Evolutionary conservation across 2,329 filamentous ascomycete species (phyloP), one percentile per base, ranked within the genome.

Genomic region (Ophiostoma piceae): DNA sequence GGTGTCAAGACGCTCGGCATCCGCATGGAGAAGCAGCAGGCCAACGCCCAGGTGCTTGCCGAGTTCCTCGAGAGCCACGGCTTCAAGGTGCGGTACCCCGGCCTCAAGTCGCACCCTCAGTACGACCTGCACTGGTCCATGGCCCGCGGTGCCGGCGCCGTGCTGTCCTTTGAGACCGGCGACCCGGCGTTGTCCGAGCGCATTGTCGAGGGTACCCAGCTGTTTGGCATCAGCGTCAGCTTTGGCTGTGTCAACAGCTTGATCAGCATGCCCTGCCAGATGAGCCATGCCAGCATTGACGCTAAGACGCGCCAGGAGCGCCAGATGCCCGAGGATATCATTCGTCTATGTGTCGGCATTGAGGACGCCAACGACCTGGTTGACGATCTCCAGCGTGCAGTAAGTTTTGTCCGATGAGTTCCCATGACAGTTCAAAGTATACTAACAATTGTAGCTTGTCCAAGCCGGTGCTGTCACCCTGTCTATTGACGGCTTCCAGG

Each of bases 231-330:
- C 75, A 96, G 92, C 74, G 95, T 99, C 71, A 97, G 92, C 77
- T 99, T 99, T 78, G 95, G 95, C 66, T 98, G 95, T 78, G 95
- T 99, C 74, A 99, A 99, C 82, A 96, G 92, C 78, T 83, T 99
- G 79, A 99, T 99, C 80, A 97, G 94, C 82, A 97, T 99, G 94
- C 94, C 95, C 9, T 99, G 95, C 82, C 93, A 94, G 76, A 99
- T 99, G 96, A 98, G 94, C 80, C 95, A 99, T 80, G 95, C 95
- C 54, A 97, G 92, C 78, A 99, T 99, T 77, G 95, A 98, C 77
- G 92, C 93, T 71, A 96, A 97, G 83, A 98, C 94, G 68, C 85
- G 95, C 74, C 84, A 88, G 75, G 93, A 96, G 81, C 87, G 94
- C 73, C 90, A 94, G 74, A 91, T 99, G 88, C 95, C 95, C 12